Evolutionary conservation across 2,329 filamentous ascomycete genomes (phyloP).

Genomic region (Talaromyces sp.): DNA sequence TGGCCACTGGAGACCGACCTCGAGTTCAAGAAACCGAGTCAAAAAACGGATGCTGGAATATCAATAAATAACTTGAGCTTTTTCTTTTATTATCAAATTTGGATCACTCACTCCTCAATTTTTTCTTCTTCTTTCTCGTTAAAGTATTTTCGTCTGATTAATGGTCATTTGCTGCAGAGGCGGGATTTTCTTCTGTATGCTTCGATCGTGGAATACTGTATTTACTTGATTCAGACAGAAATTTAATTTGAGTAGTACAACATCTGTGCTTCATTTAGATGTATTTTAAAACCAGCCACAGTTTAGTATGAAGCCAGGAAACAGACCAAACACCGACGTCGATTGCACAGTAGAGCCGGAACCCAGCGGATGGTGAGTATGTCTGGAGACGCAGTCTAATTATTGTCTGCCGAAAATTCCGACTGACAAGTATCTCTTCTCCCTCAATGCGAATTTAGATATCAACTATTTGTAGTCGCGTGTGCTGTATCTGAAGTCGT

Average conservation of each 20-base stretch:
- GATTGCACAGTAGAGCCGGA: not conserved
- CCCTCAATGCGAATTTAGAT: not conserved
- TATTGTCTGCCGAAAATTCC: not conserved
- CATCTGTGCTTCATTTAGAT: too few species aligned
- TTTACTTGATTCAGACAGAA: not conserved
- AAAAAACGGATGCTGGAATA: conserved; percentile 8
- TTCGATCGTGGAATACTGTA: not conserved
- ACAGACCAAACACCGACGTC: not conserved
- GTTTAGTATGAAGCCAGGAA: not conserved
- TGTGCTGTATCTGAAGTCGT: not conserved
- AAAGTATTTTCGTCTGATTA: not conserved
- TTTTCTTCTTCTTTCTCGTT: not conserved
- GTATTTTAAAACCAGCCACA: not conserved
- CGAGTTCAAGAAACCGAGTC: conserved; percentile 10
- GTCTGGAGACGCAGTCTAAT: not conserved
- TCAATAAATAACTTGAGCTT: conserved; percentile 4
- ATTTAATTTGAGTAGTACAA: not conserved
- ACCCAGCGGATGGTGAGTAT: not conserved
- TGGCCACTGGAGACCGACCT: not conserved
- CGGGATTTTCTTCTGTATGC: conserved; percentile 4
- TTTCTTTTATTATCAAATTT: not conserved
- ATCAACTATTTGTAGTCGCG: not conserved
- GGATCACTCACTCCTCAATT: not conserved
- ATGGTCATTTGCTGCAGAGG: not conserved
- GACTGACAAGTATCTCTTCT: not conserved